These are phyloP conservation scores for Lyophyllum atratum DNA, from an alignment of 768 basidiomycete species.

Conservation along the genomic window DNA sequence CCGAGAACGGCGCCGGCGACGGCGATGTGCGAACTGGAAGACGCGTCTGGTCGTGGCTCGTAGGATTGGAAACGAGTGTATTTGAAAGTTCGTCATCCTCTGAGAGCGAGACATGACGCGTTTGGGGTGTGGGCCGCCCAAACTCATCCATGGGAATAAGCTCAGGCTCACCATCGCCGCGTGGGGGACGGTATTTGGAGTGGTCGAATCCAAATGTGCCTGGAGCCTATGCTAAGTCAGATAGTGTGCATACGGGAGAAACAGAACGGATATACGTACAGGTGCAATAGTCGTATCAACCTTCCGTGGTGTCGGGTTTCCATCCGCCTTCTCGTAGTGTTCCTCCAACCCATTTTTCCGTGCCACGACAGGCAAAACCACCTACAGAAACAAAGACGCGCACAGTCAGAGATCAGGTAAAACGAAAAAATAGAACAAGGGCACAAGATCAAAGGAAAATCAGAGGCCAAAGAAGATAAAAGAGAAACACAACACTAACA, in stretches of 20 bases:
- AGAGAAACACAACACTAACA: slow-evolving; percentile 31
- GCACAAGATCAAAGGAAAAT: not conserved
- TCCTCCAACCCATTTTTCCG: slow-evolving; percentile 78
- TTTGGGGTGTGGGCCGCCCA: slow-evolving; percentile 39
- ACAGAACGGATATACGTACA: slow-evolving; percentile 40
- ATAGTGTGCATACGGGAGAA: not conserved
- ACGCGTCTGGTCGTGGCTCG: slow-evolving; percentile 26
- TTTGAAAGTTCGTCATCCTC: slow-evolving; percentile 23
- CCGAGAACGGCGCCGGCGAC: slow-evolving; percentile 65
- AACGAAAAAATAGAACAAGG: too few species aligned
- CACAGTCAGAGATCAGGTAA: slow-evolving; percentile 21
- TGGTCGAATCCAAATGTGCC: slow-evolving; percentile 83
- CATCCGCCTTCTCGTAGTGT: slow-evolving; percentile 68
- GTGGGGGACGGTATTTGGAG: slow-evolving; percentile 63
- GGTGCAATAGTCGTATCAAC: slow-evolving; percentile 49
- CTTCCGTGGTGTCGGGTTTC: slow-evolving; percentile 60
- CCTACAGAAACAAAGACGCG: slow-evolving; percentile 38
- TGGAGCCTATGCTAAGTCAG: slow-evolving; percentile 54
- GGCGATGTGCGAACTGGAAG: slow-evolving; percentile 38
- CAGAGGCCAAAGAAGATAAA: too few species aligned
- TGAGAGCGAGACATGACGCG: slow-evolving; percentile 14
- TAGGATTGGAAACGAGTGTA: slow-evolving; percentile 17
- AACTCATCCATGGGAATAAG: slow-evolving; percentile 69
- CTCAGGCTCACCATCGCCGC: slow-evolving; percentile 33
- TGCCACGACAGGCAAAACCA: slow-evolving; percentile 83